These are phyloP conservation scores for Thraustochytrium sp. DNA, from an alignment of 352 stramenopile genomes.

Conservation along the genomic window DNA sequence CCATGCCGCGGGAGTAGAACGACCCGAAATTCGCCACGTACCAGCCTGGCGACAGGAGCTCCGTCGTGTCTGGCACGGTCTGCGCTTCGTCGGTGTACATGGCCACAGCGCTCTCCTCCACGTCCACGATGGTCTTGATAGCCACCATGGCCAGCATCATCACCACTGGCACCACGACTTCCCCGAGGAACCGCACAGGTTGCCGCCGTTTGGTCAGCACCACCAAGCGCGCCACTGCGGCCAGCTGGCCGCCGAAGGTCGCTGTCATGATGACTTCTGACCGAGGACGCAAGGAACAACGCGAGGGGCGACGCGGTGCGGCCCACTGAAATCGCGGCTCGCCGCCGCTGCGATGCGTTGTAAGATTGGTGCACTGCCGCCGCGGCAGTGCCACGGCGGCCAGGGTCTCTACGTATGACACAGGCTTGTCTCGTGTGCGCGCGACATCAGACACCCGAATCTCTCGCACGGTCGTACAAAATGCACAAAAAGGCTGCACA, in stretches of 20 bases:
- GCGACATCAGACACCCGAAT: too few relatives aligned
- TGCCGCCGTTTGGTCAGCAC: neutral
- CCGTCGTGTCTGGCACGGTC: neutral
- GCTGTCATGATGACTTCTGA: neutral
- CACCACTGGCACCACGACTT: neutral
- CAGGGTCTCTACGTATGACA: too few relatives aligned
- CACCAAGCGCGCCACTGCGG: neutral
- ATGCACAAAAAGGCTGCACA: too few relatives aligned
- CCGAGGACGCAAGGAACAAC: too few relatives aligned
- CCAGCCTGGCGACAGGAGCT: neutral
- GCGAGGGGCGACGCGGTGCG: too few relatives aligned
- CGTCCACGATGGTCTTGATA: neutral
- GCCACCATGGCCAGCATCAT: neutral
- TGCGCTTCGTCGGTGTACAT: neutral
- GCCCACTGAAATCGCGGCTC: too few relatives aligned
- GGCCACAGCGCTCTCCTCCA: neutral
- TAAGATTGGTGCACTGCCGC: too few relatives aligned
- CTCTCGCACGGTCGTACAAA: too few relatives aligned
- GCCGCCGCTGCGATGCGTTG: too few relatives aligned
- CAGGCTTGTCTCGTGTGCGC: too few relatives aligned
- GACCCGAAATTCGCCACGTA: neutral
- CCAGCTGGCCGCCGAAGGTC: neutral
- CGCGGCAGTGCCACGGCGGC: too few relatives aligned
- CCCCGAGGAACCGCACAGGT: neutral
- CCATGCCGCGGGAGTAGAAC: neutral